Evolutionary conservation across 306 rosid genomes (phyloP).

Genomic region (Rosa lucieae): DNA sequence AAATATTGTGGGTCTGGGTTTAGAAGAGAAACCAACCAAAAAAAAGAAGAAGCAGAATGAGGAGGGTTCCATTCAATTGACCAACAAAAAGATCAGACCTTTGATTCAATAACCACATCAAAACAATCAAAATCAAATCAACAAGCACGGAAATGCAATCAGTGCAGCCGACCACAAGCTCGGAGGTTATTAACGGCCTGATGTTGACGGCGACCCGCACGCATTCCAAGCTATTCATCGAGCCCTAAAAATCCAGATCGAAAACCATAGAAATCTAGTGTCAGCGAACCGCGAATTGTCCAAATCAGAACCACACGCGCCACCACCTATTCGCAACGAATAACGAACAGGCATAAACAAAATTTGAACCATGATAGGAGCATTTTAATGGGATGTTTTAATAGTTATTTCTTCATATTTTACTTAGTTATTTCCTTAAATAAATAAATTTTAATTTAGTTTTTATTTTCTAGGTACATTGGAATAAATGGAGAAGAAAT

Average conservation of each 20-base stretch:
- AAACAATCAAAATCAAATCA: not conserved
- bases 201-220: conserved; percentile 88
- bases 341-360: not conserved
- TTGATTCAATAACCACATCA: not conserved
- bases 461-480: too few relatives aligned
- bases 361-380: not conserved
- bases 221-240: conserved; percentile 70
- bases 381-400: too few relatives aligned
- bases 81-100: not conserved
- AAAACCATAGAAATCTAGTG: not conserved
- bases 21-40: conserved; percentile 11
- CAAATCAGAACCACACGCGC: not conserved
- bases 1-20: conserved; percentile 15
- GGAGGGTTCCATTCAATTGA: conserved; percentile 4
- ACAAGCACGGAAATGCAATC: conserved; percentile 72
- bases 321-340: not conserved
- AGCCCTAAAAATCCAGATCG: not conserved
- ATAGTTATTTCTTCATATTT: too few relatives aligned
- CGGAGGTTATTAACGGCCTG: conserved; percentile 77
- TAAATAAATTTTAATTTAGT: too few relatives aligned
- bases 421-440: too few relatives aligned
- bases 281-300: not conserved
- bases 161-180: conserved; percentile 83
- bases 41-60: conserved; percentile 15
- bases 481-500: too few relatives aligned